phyloP scores from a whole-genome alignment of 2,329 filamentous ascomycete genomes.

The Beauveria pseudobassiana region DNA sequence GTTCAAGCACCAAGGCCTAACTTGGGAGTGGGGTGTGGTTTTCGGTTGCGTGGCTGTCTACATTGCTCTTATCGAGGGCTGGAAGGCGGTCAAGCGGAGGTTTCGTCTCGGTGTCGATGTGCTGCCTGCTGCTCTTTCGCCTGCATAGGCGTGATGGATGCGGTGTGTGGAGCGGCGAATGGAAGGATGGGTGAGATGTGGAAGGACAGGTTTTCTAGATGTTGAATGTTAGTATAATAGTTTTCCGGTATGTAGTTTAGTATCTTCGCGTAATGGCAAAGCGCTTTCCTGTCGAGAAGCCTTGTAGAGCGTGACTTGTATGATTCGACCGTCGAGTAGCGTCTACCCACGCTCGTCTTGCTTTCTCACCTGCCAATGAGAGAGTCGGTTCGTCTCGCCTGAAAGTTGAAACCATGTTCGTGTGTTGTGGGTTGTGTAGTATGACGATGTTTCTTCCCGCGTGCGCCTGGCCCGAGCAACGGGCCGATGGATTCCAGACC shows the following conservation, averaged over 20 bases:
- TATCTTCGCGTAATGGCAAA: conserved; percentile 11
- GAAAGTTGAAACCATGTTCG: neutral
- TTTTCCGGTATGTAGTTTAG: conserved; percentile 12
- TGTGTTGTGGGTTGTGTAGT: neutral
- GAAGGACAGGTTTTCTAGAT: conserved; percentile 11
- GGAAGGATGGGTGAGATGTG: neutral
- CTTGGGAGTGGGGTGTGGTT: conserved; percentile 68
- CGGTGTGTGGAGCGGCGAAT: neutral
- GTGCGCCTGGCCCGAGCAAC: neutral
- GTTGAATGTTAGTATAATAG: conserved; percentile 11
- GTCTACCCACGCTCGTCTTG: too few species aligned
- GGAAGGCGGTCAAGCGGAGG: conserved; percentile 60
- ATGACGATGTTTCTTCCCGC: neutral
- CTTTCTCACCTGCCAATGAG: too few species aligned
- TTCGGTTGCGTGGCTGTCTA: conserved; percentile 51
- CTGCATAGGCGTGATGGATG: neutral
- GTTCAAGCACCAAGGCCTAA: conserved; percentile 62
- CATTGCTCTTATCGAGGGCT: conserved; percentile 55
- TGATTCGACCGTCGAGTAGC: neutral
- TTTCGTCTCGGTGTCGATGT: conserved; percentile 28
- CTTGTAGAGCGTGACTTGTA: neutral
- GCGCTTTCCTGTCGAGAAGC: conserved; percentile 11
- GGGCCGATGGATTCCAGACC: neutral
- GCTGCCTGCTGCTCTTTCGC: conserved; percentile 12
- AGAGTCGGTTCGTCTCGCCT: neutral